Evolutionary conservation across 257 asterid genomes (phyloP).

Genomic region (Thymus mandschuricus): DNA sequence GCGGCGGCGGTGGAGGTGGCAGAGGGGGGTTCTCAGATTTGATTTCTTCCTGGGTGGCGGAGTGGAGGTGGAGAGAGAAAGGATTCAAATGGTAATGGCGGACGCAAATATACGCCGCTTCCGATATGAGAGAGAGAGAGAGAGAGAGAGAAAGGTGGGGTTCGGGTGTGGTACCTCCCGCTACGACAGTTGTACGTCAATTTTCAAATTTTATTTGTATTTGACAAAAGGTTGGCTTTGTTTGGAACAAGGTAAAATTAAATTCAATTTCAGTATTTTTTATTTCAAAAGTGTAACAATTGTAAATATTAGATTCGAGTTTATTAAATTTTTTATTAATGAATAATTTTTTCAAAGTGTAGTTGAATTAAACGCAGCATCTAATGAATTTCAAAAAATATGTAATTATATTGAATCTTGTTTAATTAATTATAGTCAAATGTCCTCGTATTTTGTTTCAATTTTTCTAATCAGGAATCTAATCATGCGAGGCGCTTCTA

Average conservation of each 20-base stretch:
- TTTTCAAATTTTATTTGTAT: slow-evolving; percentile 1
- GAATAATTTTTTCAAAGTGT: too few relatives aligned
- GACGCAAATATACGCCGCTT: slow-evolving; percentile 34
- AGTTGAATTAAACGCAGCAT: too few relatives aligned
- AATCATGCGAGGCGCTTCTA: background rate
- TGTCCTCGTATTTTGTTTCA: background rate
- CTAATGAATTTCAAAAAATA: too few relatives aligned
- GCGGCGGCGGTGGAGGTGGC: slow-evolving; percentile 12
- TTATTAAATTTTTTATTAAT: too few relatives aligned
- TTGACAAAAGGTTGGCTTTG: slow-evolving; percentile 1
- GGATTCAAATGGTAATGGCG: slow-evolving; percentile 47
- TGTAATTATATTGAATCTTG: slow-evolving; percentile 2
- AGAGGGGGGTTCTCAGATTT: background rate
- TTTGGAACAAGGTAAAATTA: background rate
- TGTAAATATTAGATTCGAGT: too few relatives aligned
- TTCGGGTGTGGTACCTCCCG: slow-evolving; percentile 34
- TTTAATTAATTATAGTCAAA: background rate
- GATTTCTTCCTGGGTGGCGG: slow-evolving; percentile 16
- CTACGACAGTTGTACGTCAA: slow-evolving; percentile 22
- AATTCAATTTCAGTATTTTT: too few relatives aligned
- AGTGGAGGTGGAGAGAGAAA: background rate
- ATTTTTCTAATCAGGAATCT: background rate
- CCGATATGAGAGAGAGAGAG: background rate
- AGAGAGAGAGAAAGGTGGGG: slow-evolving; percentile 13
- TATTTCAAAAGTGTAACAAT: too few relatives aligned